phyloP scores from a whole-genome alignment of 371 early-diverging fungal genomes.

The Circinella minor region DNA sequence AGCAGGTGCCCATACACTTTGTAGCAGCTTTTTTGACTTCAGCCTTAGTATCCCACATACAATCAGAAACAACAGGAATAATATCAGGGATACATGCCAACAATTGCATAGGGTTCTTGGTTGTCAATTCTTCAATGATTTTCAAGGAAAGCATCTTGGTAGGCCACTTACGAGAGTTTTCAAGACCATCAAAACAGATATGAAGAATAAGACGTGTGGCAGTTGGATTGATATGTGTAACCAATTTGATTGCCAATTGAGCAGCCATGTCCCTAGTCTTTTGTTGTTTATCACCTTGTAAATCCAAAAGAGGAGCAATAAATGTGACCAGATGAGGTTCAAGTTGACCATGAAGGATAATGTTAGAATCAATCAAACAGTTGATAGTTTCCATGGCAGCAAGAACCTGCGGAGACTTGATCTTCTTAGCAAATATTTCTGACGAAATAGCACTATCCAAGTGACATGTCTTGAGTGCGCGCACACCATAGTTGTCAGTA shows the following conservation, averaged over 20 bases:
- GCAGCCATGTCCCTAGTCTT: slow-evolving; percentile 60
- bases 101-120: slow-evolving; percentile 61
- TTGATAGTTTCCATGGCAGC: slow-evolving; percentile 15
- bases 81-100: slow-evolving; percentile 68
- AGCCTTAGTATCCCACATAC: slow-evolving; percentile 76
- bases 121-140: slow-evolving; percentile 58
- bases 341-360: slow-evolving; percentile 44
- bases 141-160: slow-evolving; percentile 70
- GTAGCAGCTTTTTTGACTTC: slow-evolving; percentile 62
- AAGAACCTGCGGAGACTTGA: slow-evolving; percentile 12
- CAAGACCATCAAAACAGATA: slow-evolving; percentile 58
- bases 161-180: slow-evolving; percentile 78
- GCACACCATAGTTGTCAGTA: slow-evolving; percentile 22
- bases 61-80: slow-evolving; percentile 73
- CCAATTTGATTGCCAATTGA: slow-evolving; percentile 54
- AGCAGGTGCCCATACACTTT: slow-evolving; percentile 55
- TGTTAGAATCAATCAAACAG: slow-evolving; percentile 26
- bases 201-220: slow-evolving; percentile 62
- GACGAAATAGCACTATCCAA: slow-evolving; percentile 20
- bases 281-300: slow-evolving; percentile 70
- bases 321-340: slow-evolving; percentile 69
- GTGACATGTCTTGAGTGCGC: slow-evolving; percentile 27
- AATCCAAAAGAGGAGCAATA: slow-evolving; percentile 59
- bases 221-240: slow-evolving; percentile 54
- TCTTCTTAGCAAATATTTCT: slow-evolving; percentile 27